Conservation (phyloP, 2,329 filamentous ascomycete species). For the Herpotrichia juniperi region DNA sequence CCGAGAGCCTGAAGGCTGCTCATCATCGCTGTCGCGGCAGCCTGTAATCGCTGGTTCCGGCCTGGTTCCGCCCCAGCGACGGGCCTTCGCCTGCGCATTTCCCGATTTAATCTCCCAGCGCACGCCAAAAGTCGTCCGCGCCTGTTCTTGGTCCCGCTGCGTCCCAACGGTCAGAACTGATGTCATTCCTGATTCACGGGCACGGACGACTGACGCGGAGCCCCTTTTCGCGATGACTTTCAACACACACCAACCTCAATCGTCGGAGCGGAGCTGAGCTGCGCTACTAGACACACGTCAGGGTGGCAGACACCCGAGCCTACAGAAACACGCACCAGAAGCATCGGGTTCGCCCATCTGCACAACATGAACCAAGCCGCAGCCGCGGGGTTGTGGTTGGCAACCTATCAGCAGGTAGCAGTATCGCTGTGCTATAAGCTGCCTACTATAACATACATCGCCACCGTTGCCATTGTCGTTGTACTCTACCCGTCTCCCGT, state of each 20-base stretch:
- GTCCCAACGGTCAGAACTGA: background rate
- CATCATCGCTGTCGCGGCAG: background rate
- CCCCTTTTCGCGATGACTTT: background rate
- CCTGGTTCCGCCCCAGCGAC: background rate
- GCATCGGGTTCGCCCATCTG: conserved; percentile 13
- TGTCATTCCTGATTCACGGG: conserved; percentile 1
- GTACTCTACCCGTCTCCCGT: background rate
- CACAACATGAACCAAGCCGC: conserved; percentile 26
- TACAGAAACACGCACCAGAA: background rate
- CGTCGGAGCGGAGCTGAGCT: no score
- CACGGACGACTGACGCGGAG: background rate
- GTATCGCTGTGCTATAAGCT: conserved; percentile 19
- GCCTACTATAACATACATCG: conserved; percentile 7
- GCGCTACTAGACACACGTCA: no score
- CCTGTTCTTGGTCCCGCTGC: background rate
- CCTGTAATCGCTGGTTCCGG: background rate
- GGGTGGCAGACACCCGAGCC: background rate
- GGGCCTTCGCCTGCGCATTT: background rate
- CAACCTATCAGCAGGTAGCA: conserved; percentile 24
- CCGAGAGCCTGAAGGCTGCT: background rate
- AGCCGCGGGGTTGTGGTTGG: conserved; percentile 19
- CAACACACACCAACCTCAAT: background rate
- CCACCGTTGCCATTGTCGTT: background rate
- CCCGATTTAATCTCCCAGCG: background rate
- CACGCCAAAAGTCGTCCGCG: background rate